Evolutionary conservation across 73 alveolate species (phyloP), one percentile per base, ranked within the genome.

Genomic region (Durusdinium trenchii): DNA sequence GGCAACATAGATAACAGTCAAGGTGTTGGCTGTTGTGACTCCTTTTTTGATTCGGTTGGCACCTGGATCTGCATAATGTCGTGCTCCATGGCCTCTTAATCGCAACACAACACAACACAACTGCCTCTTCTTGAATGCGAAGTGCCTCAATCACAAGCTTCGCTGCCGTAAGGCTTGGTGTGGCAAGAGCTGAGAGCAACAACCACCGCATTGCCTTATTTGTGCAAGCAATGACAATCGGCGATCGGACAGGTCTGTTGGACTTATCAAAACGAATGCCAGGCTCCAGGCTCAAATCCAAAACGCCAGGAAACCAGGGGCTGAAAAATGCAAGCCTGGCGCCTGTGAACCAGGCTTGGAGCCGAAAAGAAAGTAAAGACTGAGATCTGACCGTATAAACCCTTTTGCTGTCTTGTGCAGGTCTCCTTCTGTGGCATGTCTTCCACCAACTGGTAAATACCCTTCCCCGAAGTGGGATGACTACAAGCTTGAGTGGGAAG

Each of bases 21-120:
- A 69, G 9, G n/a, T n/a, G n/a, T n/a, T n/a, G n/a, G n/a, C n/a
- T n/a, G n/a, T n/a, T 60, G 73, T 28, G 16, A n/a, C n/a, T n/a
- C n/a, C n/a, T n/a, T n/a, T n/a, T n/a, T n/a, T n/a, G n/a, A n/a
- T n/a, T n/a, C n/a, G n/a, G n/a, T n/a, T 43, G 12, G 48, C 32
- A 38, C 96, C 96, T 89, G 96, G 82, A 89, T 89, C 96, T 89
- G 96, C 86, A 89, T 89, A 62, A 92, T 92, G 81, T 92, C 98
- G 46, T 92, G 98, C 64, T 92, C 91, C 98, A 92, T 92, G 50
- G 98, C 98, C 98, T 92, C 50, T 48, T 10, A 38, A 6, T 3
- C 67, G 16, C 10, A 12, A 12, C 6, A 18, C 23, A 50, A 46
- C 42, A 46, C 45, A 64, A 79, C 42, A 50, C 67, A 12, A 45